Evolutionary conservation across 192 early-diverging fungal genomes (phyloP).

Genomic region (Kappamyces sp.): DNA sequence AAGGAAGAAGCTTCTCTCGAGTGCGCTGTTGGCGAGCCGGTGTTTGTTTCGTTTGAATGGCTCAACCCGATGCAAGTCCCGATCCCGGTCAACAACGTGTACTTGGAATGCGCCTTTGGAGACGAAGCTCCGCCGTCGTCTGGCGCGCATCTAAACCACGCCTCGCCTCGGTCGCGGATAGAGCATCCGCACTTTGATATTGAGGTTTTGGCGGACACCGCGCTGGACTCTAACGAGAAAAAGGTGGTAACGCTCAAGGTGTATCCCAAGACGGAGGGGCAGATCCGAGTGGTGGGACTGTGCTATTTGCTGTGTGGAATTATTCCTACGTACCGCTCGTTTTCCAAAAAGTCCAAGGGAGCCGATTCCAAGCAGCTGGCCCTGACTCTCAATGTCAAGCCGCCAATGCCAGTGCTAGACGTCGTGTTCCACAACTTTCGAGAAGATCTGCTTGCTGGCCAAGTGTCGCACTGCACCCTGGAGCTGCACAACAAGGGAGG

Average conservation of each 20-base stretch:
- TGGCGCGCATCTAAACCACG: conserved; percentile 12
- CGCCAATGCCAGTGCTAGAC: conserved; percentile 78
- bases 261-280: conserved; percentile 68
- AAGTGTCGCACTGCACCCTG: conserved; percentile 65
- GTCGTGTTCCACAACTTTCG: conserved; percentile 72
- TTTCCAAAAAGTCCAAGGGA: conserved; percentile 62
- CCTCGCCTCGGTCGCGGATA: neutral
- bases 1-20: neutral
- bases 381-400: conserved; percentile 67
- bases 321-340: conserved; percentile 62
- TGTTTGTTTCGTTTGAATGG: conserved; percentile 31
- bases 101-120: conserved; percentile 38
- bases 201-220: conserved; percentile 44
- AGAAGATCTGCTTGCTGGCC: conserved; percentile 71
- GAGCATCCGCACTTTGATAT: conserved; percentile 49
- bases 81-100: conserved; percentile 58
- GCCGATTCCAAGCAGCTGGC: conserved; percentile 45
- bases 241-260: conserved; percentile 49
- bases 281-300: conserved; percentile 65
- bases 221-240: conserved; percentile 46
- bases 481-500: conserved; percentile 81
- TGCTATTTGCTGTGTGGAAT: conserved; percentile 72
- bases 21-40: conserved; percentile 10
- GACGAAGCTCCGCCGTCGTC: conserved; percentile 25
- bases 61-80: conserved; percentile 70